Evolutionary conservation across 2,329 filamentous ascomycete genomes (phyloP).

Genomic region (Exophiala aquamarina): DNA sequence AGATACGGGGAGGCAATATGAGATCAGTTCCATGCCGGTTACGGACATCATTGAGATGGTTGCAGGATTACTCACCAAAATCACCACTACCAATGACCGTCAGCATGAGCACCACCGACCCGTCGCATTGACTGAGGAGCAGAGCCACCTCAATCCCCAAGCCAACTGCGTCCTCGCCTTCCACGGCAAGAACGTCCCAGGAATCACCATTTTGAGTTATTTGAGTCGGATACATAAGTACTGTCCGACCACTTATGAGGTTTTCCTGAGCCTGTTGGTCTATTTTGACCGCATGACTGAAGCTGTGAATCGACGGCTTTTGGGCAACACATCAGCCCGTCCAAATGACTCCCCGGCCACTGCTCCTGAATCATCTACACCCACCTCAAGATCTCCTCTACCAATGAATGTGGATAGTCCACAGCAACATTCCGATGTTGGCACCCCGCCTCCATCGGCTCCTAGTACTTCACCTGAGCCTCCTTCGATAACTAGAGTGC

Average conservation of each 20-base stretch:
- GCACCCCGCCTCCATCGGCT: slow-evolving; percentile 4
- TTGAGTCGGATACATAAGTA: slow-evolving; percentile 97
- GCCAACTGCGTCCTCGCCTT: slow-evolving; percentile 84
- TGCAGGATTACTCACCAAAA: slow-evolving; percentile 90
- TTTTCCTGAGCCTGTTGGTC: slow-evolving; percentile 90
- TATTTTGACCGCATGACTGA: slow-evolving; percentile 99
- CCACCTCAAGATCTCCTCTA: slow-evolving; percentile 18
- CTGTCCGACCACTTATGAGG: slow-evolving; percentile 96
- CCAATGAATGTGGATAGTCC: slow-evolving; percentile 23
- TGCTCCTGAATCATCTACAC: slow-evolving; percentile 22
- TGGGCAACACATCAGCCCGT: slow-evolving; percentile 55
- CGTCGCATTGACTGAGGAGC: slow-evolving; percentile 61
- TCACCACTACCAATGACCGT: slow-evolving; percentile 91
- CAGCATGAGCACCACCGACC: slow-evolving; percentile 89
- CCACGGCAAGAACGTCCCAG: slow-evolving; percentile 96
- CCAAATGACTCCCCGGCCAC: slow-evolving; percentile 20
- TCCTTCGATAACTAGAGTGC: neutral
- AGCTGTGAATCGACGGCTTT: slow-evolving; percentile 78
- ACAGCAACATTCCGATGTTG: slow-evolving; percentile 21
- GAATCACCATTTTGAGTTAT: slow-evolving; percentile 95
- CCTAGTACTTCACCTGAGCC: neutral
- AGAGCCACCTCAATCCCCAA: slow-evolving; percentile 60
- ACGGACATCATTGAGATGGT: slow-evolving; percentile 99
- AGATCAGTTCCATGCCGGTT: slow-evolving; percentile 97
- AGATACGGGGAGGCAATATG: slow-evolving; percentile 67